Conservation (phyloP, 176 grass and related monocot species). For the Guadua angustifolia region DNA sequence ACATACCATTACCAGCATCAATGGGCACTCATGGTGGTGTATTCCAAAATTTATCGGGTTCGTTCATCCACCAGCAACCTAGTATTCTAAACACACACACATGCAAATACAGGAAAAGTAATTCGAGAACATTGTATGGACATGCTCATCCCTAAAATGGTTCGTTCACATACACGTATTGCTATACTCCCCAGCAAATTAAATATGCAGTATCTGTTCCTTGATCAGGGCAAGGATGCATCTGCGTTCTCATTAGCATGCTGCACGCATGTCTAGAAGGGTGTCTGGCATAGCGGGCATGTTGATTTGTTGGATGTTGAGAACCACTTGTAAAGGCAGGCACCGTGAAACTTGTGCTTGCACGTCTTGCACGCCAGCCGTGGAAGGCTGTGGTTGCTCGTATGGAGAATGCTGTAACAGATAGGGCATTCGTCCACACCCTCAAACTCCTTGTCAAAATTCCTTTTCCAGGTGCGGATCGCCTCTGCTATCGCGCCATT, state of each 20-base stretch:
- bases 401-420: slow-evolving; percentile 95
- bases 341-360: slow-evolving; percentile 92
- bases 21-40: too few species aligned
- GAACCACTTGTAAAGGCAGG: slow-evolving; percentile 98
- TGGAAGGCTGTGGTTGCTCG: slow-evolving; percentile 87
- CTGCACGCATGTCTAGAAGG: slow-evolving; percentile 56
- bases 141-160: too few species aligned
- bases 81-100: too few species aligned
- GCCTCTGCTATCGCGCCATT: slow-evolving; percentile 91
- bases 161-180: not conserved
- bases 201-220: too few species aligned
- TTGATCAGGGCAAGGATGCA: too few species aligned
- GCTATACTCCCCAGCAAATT: not conserved
- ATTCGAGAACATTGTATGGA: not conserved
- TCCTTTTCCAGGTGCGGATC: slow-evolving; percentile 81
- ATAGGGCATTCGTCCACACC: slow-evolving; percentile 95
- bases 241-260: not conserved
- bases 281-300: slow-evolving; percentile 90
- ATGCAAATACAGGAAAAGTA: not conserved
- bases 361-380: slow-evolving; percentile 93
- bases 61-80: too few species aligned
- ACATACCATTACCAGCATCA: too few species aligned
- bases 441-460: slow-evolving; percentile 96
- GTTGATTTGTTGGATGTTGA: slow-evolving; percentile 98
- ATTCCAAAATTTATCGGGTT: too few species aligned